phyloP scores from a whole-genome alignment of 306 rosid species.

The Citrullus mucosospermus region DNA sequence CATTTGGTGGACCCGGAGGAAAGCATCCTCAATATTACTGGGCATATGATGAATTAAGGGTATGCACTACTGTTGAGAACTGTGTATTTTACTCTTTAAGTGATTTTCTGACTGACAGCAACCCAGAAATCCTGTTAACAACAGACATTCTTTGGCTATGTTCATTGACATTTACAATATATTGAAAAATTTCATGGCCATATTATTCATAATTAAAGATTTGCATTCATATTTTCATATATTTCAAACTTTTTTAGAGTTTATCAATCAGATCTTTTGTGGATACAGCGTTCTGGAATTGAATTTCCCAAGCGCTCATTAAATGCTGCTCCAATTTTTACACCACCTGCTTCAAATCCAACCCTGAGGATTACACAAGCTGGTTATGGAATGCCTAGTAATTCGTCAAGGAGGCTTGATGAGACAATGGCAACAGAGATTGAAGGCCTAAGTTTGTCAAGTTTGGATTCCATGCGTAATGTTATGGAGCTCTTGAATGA shows the following conservation, averaged over 20 bases:
- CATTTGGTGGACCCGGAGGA: conserved; percentile 87
- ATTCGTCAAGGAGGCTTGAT: conserved; percentile 87
- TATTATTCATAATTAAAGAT: not conserved
- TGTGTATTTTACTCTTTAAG: conserved; percentile 1
- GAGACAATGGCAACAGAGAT: conserved; percentile 95
- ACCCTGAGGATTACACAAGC: conserved; percentile 32
- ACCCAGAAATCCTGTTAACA: not conserved
- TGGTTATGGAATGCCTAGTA: conserved; percentile 84
- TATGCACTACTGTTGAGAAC: conserved; percentile 14
- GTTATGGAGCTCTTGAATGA: conserved; percentile 79
- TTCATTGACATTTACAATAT: not conserved
- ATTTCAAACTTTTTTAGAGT: not conserved
- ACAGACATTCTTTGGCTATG: not conserved
- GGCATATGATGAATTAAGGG: conserved; percentile 85
- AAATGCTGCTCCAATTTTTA: conserved; percentile 70
- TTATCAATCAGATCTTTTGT: conserved; percentile 2
- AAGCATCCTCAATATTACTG: conserved; percentile 81
- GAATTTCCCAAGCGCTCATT: conserved; percentile 66
- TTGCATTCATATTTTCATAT: not conserved
- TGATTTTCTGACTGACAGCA: not conserved
- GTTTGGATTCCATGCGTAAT: conserved; percentile 77
- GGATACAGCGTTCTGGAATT: conserved; percentile 76
- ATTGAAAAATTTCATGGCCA: not conserved
- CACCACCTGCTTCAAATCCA: conserved; percentile 64
- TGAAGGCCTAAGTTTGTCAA: conserved; percentile 73